phyloP scores from a whole-genome alignment of 768 basidiomycete species.

The Megacollybia marginata region DNA sequence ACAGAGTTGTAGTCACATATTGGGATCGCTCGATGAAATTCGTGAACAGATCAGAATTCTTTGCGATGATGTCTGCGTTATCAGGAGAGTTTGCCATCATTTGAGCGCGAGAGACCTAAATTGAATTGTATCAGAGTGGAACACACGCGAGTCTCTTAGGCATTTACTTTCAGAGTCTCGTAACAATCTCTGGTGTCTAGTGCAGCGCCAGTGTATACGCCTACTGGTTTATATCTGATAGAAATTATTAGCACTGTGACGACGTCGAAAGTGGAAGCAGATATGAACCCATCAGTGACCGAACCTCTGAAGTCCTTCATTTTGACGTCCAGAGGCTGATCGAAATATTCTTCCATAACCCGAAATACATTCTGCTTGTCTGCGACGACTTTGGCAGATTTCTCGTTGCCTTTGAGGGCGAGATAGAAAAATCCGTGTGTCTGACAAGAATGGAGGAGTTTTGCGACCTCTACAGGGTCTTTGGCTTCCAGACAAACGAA shows the following conservation, averaged over 20 bases:
- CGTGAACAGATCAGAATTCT: slow-evolving; percentile 4
- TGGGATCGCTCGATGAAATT: slow-evolving; percentile 6
- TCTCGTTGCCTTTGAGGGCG: slow-evolving; percentile 5
- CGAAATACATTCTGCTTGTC: slow-evolving; percentile 7
- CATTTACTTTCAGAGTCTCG: slow-evolving; percentile 7
- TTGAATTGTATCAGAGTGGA: background rate
- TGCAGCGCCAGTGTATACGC: slow-evolving; percentile 5
- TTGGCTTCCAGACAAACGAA: slow-evolving; percentile 1
- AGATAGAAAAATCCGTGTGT: slow-evolving; percentile 10
- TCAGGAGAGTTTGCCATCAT: slow-evolving; percentile 3
- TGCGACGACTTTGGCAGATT: slow-evolving; percentile 3
- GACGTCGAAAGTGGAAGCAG: background rate
- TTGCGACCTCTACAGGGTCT: slow-evolving; percentile 6
- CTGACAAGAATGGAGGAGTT: slow-evolving; percentile 6
- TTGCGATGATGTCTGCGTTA: slow-evolving; percentile 2
- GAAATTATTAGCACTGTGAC: background rate
- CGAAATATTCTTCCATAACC: slow-evolving; percentile 9
- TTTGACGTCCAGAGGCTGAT: slow-evolving; percentile 7
- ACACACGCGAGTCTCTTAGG: background rate
- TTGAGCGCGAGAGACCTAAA: slow-evolving; percentile 5
- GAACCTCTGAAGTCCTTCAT: slow-evolving; percentile 6
- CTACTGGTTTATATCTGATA: slow-evolving; percentile 8
- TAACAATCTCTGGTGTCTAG: slow-evolving; percentile 6
- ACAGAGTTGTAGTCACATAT: slow-evolving; percentile 3
- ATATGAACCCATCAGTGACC: slow-evolving; percentile 6